A percentile compares a stretch with the other conserved stretches of the same genome.
These are phyloP conservation scores for Schizosaccharomyces pombe DNA, from an alignment of 805 yeast species.

Conservation along the genomic window DNA sequence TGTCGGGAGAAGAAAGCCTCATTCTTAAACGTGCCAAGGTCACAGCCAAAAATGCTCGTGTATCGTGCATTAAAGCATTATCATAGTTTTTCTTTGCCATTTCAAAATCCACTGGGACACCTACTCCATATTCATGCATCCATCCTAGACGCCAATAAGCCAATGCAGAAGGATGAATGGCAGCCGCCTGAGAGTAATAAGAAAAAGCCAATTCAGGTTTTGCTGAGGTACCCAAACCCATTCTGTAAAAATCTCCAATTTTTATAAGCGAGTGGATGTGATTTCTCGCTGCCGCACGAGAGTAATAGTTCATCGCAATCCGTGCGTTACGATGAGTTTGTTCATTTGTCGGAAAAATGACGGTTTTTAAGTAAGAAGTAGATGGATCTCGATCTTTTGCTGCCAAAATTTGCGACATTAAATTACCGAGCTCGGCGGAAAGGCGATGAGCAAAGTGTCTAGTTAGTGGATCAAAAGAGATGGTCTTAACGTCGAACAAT, in stretches of 20 bases:
- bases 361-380: not conserved
- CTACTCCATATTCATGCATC: constrained; percentile 71
- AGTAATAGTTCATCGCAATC: constrained; percentile 35
- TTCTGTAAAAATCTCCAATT: constrained; percentile 53
- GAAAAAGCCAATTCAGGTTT: constrained; percentile 36
- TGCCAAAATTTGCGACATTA: constrained; percentile 52
- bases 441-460: not conserved
- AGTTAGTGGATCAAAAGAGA: not conserved
- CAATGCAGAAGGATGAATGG: constrained; percentile 30
- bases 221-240: constrained; percentile 20
- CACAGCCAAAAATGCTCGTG: not conserved
- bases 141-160: constrained; percentile 67
- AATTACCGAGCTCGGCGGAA: constrained; percentile 77
- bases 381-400: constrained; percentile 17
- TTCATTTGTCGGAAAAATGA: not conserved
- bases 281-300: constrained; percentile 30
- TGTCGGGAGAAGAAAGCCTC: not conserved
- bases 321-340: not conserved
- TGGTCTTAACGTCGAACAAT: not conserved
- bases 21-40: not conserved
- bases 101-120: constrained; percentile 50
- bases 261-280: constrained; percentile 51
- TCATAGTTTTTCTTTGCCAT: constrained; percentile 75
- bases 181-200: constrained; percentile 34
- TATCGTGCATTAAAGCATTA: not conserved